Conservation (phyloP, 495 filamentous ascomycete genomes). For the Amorphotheca resinae region DNA sequence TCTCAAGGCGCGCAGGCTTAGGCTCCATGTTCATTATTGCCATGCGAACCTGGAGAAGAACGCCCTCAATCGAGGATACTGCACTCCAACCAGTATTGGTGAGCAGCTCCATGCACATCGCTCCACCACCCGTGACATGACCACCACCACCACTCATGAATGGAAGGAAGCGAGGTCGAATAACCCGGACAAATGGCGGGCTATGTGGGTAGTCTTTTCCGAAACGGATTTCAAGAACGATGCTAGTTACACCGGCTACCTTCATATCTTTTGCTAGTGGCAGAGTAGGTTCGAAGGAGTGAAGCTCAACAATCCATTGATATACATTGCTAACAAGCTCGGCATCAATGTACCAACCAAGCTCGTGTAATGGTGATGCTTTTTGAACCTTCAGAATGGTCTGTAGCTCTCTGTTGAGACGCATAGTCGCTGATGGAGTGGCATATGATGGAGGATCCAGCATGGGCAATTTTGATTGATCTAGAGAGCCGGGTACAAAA, state of each 20-base stretch:
- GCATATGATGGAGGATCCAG: constrained; percentile 58
- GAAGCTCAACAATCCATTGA: constrained; percentile 88
- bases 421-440: constrained; percentile 45
- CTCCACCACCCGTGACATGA: constrained; percentile 78
- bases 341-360: constrained; percentile 77
- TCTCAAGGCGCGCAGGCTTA: constrained; percentile 54
- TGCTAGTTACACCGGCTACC: constrained; percentile 39
- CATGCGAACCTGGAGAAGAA: constrained; percentile 72
- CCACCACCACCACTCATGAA: constrained; percentile 68
- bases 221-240: constrained; percentile 77
- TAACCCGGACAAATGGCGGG: constrained; percentile 77
- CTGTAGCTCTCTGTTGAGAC: constrained; percentile 50
- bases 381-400: constrained; percentile 51
- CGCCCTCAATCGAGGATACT: constrained; percentile 59
- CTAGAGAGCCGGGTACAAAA: constrained; percentile 54
- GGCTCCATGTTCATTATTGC: constrained; percentile 60
- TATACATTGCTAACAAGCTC: constrained; percentile 52
- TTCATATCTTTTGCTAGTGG: constrained; percentile 72
- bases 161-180: constrained; percentile 66
- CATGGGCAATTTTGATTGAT: constrained; percentile 40
- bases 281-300: constrained; percentile 59
- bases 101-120: constrained; percentile 85
- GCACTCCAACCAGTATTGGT: constrained; percentile 76
- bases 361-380: constrained; percentile 46
- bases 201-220: constrained; percentile 57